These are phyloP conservation scores for Cornus controversa DNA, from an alignment of 148 eudicot genomes.

Conservation along the genomic window DNA sequence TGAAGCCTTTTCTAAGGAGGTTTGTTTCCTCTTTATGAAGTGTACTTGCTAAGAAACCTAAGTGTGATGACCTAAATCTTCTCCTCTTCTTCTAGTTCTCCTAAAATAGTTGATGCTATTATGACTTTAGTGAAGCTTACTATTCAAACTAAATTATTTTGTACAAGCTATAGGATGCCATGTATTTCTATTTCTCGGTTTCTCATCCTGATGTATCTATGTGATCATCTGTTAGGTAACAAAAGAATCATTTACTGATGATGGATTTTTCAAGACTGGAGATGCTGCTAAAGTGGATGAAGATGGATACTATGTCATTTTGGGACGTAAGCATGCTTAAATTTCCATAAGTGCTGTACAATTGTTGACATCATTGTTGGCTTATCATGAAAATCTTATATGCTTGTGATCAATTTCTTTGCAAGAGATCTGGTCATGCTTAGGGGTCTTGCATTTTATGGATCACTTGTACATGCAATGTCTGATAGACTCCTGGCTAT, in stretches of 20 bases:
- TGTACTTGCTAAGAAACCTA: neutral
- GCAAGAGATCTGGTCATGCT: neutral
- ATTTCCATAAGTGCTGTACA: neutral
- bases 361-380: neutral
- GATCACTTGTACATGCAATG: neutral
- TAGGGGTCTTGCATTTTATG: neutral
- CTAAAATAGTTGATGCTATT: neutral
- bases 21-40: neutral
- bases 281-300: slow-evolving; percentile 84
- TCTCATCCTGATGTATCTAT: slow-evolving; percentile 10
- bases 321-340: slow-evolving; percentile 78
- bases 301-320: slow-evolving; percentile 88
- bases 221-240: slow-evolving; percentile 60
- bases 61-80: slow-evolving; percentile 2
- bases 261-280: slow-evolving; percentile 91
- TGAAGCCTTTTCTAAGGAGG: neutral
- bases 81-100: neutral
- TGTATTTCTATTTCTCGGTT: neutral
- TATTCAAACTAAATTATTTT: neutral
- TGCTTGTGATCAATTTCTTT: neutral
- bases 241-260: slow-evolving; percentile 75
- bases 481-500: neutral
- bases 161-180: neutral
- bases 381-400: neutral
- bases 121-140: neutral